phyloP scores from a whole-genome alignment of 2,329 filamentous ascomycete genomes.

The Fusarium floridanum region DNA sequence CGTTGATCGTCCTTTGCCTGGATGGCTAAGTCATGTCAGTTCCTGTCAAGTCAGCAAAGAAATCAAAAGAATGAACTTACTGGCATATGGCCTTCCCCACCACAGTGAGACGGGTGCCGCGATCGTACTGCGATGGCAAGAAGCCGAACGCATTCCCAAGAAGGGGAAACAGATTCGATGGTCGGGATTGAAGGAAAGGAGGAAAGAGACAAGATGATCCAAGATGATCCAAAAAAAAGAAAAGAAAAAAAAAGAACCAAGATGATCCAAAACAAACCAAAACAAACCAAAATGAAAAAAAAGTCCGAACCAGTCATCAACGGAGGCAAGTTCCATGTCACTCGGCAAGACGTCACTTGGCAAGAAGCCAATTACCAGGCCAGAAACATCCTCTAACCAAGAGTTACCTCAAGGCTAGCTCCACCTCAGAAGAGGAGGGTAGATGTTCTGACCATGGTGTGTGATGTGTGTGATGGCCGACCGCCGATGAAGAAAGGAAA shows the following conservation, averaged over 20 bases:
- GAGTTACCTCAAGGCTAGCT: background rate
- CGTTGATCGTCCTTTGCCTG: slow-evolving; percentile 78
- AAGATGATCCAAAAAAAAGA: background rate
- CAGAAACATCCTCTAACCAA: background rate
- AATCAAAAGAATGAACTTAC: background rate
- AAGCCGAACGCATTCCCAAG: background rate
- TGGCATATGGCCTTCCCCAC: background rate
- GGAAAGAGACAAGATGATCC: too few relatives aligned
- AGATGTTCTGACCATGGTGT: background rate
- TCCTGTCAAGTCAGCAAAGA: background rate
- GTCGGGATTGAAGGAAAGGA: too few relatives aligned
- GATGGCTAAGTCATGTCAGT: slow-evolving; percentile 71
- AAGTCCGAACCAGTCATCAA: background rate
- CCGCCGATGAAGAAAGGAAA: slow-evolving; percentile 6
- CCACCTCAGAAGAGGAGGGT: background rate
- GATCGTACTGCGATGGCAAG: background rate
- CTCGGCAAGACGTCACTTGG: background rate
- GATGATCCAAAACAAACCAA: background rate
- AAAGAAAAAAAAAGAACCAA: background rate
- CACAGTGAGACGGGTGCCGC: too few relatives aligned
- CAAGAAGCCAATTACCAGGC: background rate
- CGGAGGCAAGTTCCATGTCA: background rate
- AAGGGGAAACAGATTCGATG: too few relatives aligned
- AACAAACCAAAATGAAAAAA: background rate
- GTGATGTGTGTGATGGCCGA: background rate